Evolutionary conservation across 805 yeast species (phyloP).

Genomic region (Barnettozyma wickerhamii): DNA sequence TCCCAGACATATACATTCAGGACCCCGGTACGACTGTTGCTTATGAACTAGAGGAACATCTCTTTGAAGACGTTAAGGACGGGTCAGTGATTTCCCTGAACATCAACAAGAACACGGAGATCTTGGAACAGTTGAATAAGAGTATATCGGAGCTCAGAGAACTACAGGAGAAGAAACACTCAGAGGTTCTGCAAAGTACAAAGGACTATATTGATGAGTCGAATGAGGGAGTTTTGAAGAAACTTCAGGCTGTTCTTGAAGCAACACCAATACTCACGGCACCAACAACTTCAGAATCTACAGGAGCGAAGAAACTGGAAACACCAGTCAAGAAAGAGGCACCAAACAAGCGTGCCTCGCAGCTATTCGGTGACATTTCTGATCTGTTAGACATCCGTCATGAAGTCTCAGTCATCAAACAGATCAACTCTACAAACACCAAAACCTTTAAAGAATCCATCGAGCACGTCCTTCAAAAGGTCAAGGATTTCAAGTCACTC

Average conservation of each 20-base stretch:
- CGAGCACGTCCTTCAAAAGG: slow-evolving; percentile 37
- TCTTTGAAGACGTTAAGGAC: slow-evolving; percentile 50
- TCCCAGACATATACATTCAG: slow-evolving; percentile 75
- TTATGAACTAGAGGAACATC: slow-evolving; percentile 76
- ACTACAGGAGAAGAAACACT: slow-evolving; percentile 12
- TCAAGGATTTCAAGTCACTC: slow-evolving; percentile 47
- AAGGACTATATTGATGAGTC: slow-evolving; percentile 24
- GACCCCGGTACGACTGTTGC: slow-evolving; percentile 56
- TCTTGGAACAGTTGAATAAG: slow-evolving; percentile 13
- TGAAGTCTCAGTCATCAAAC: slow-evolving; percentile 57
- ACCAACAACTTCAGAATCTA: neutral
- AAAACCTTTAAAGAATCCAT: slow-evolving; percentile 39
- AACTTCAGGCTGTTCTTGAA: slow-evolving; percentile 14
- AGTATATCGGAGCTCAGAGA: slow-evolving; percentile 18
- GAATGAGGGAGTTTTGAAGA: slow-evolving; percentile 15
- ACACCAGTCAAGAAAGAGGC: neutral
- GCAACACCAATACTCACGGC: slow-evolving; percentile 1
- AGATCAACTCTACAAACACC: slow-evolving; percentile 45
- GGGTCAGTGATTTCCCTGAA: slow-evolving; percentile 60
- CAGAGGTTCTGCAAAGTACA: slow-evolving; percentile 14
- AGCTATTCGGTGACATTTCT: slow-evolving; percentile 15
- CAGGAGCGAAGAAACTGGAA: neutral
- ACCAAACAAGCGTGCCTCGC: slow-evolving; percentile 4
- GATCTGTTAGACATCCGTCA: slow-evolving; percentile 42
- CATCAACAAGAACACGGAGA: slow-evolving; percentile 35